Base-by-base conservation (phyloP, 345 rosid species). In the Aethionema arabicum region DNA sequence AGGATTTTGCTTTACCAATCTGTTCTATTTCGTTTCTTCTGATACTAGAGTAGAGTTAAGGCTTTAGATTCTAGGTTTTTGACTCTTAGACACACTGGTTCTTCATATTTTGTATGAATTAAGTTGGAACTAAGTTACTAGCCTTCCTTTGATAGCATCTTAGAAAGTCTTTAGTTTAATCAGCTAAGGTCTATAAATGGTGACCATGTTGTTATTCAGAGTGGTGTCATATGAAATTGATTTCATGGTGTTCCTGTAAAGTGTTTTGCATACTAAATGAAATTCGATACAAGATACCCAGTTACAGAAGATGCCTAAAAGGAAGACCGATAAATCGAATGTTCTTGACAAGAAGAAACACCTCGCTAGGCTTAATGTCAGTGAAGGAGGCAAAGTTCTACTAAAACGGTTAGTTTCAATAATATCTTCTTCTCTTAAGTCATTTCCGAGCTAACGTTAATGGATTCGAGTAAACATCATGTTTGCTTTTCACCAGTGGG, bases 281-380 rank as follows among this genome's bases (percentile, higher is more conserved):
- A 64, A 32, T 76, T 69, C 51, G 59, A 66, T 80, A 27, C 43
- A 84, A 93, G 99, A 95, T 80, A 95, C 91, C 49, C 98, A 95
- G 65, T 83, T 90, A 88, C 99, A 90, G 92, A 95, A 85, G 77
- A 86, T 82, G 80, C 99, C 99, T 0, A 95, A 82, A 68, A 79
- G 99, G 78, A 90, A 90, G 84, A 95, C 99, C 4, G 97, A 95
- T 60, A 83, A 64, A 76, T 87, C 99, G 0, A 85, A 82, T 75
- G 99, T 82, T 38, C 78, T 93, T 74, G 96, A 95, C 79, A 95
- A 90, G 85, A 75, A 72, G 69, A 86, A 88, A 82, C 95, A 90
- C 74, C 99, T 95, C 61, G 93, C 95, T 8, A 79, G 99, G 66
- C 65, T 95, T 53, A 86, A 95, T 64, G 57, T 79, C 47, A 68